These are phyloP conservation scores for Penicillium frequentans DNA, from an alignment of 2,329 filamentous ascomycete species.

Conservation along the genomic window DNA sequence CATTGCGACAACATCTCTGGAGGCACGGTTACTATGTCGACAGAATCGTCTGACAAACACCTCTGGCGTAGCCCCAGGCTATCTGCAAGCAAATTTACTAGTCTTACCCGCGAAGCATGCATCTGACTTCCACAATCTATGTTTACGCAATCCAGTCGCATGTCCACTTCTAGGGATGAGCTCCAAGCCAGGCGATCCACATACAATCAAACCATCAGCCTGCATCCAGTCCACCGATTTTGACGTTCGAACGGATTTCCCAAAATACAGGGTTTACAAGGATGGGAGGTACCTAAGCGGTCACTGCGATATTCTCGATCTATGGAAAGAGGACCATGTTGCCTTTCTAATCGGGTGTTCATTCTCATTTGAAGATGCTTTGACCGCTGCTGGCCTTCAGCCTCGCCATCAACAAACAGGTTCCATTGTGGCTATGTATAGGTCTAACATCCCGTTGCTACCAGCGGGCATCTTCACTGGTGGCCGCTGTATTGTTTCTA, in stretches of 20 bases:
- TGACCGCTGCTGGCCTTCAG: constrained; percentile 51
- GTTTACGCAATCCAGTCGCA: constrained; percentile 61
- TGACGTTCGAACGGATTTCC: constrained; percentile 60
- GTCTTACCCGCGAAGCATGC: constrained; percentile 60
- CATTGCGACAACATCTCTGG: constrained; percentile 28
- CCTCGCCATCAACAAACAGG: constrained; percentile 52
- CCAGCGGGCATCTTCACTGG: constrained; percentile 60
- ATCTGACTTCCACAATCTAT: constrained; percentile 58
- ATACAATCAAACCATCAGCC: constrained; percentile 15
- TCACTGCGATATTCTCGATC: constrained; percentile 45
- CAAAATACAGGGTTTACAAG: constrained; percentile 60
- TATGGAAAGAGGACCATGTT: constrained; percentile 61
- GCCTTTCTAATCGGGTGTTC: constrained; percentile 65
- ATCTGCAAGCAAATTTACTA: constrained; percentile 64
- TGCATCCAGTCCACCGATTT: constrained; percentile 37
- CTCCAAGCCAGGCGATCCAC: constrained; percentile 37
- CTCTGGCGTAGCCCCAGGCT: constrained; percentile 55
- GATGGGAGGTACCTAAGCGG: constrained; percentile 45
- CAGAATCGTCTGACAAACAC: constrained; percentile 47
- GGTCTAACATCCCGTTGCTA: constrained; percentile 56
- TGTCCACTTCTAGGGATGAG: constrained; percentile 60
- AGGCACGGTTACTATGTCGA: constrained; percentile 48
- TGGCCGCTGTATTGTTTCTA: constrained; percentile 61
- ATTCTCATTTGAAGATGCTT: constrained; percentile 63
- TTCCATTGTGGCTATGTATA: constrained; percentile 63